A percentile compares a stretch with the other conserved stretches of the same genome.
These are phyloP conservation scores for Linnemannia zychae DNA, from an alignment of 192 early-diverging fungal genomes.

Conservation along the genomic window DNA sequence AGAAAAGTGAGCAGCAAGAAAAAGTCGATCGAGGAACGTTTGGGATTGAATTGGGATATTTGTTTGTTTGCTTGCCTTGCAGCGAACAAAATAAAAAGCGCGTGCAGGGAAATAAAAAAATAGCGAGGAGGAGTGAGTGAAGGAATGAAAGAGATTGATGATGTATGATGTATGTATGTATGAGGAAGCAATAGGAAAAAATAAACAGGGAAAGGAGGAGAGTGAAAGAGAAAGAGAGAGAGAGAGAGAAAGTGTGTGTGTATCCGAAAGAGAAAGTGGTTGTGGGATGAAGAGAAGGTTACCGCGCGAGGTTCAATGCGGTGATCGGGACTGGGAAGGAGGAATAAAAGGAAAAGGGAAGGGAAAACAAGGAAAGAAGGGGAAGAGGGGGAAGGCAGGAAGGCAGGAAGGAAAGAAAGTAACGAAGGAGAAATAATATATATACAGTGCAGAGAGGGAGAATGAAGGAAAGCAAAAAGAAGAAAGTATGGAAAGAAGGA, in stretches of 20 bases:
- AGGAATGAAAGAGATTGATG: background rate
- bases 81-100: background rate
- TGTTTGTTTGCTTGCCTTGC: background rate
- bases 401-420: background rate
- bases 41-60: background rate
- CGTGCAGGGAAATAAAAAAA: background rate
- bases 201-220: background rate
- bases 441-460: background rate
- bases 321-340: constrained; percentile 1
- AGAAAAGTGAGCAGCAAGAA: background rate
- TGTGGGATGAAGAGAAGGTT: background rate
- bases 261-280: background rate
- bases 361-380: background rate
- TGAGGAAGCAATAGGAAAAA: background rate
- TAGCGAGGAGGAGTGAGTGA: background rate
- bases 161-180: background rate
- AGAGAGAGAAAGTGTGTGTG: background rate
- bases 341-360: background rate
- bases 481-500: background rate
- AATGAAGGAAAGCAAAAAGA: background rate
- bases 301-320: background rate
- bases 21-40: background rate
- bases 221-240: background rate
- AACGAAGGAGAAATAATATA: background rate
- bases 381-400: background rate